phyloP scores from a whole-genome alignment of 2,329 filamentous ascomycete species.

The Emydomyces testavorans region DNA sequence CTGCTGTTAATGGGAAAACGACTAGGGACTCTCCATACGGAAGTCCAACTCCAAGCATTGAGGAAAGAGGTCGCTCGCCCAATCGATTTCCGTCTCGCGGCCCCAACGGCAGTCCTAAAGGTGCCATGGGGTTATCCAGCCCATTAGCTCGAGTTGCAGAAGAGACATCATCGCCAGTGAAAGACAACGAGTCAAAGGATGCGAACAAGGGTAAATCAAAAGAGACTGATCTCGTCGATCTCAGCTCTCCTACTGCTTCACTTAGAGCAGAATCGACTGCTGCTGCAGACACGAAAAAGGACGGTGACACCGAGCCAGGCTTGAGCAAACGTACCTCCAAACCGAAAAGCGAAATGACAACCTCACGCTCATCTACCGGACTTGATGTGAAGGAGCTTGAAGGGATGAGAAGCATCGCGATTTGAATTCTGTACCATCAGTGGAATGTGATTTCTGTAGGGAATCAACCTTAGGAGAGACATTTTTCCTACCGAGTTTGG shows the following conservation, averaged over 20 bases:
- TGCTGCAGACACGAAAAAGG: slow-evolving; percentile 16
- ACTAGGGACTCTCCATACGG: slow-evolving; percentile 45
- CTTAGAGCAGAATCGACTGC: slow-evolving; percentile 16
- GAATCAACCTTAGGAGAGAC: not conserved
- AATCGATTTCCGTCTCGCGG: slow-evolving; percentile 37
- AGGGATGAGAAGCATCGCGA: slow-evolving; percentile 38
- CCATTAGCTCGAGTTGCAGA: slow-evolving; percentile 39
- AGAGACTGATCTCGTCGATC: slow-evolving; percentile 29
- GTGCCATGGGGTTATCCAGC: slow-evolving; percentile 34
- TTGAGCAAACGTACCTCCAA: slow-evolving; percentile 16
- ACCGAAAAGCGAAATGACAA: slow-evolving; percentile 22
- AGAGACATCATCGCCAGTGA: slow-evolving; percentile 31
- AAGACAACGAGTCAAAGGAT: slow-evolving; percentile 25
- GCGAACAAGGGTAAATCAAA: slow-evolving; percentile 21
- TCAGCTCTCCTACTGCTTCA: slow-evolving; percentile 28
- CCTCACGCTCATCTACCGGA: slow-evolving; percentile 22
- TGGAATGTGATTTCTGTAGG: no score
- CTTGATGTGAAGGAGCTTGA: slow-evolving; percentile 33
- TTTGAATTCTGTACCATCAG: slow-evolving; percentile 8
- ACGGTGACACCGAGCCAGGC: slow-evolving; percentile 16
- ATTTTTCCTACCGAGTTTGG: no score
- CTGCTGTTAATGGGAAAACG: slow-evolving; percentile 36
- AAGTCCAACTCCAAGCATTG: slow-evolving; percentile 33
- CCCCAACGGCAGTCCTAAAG: slow-evolving; percentile 36
- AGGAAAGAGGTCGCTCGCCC: slow-evolving; percentile 40